Conservation (phyloP, 75 land plant species). For the Pinus tabuliformis region DNA sequence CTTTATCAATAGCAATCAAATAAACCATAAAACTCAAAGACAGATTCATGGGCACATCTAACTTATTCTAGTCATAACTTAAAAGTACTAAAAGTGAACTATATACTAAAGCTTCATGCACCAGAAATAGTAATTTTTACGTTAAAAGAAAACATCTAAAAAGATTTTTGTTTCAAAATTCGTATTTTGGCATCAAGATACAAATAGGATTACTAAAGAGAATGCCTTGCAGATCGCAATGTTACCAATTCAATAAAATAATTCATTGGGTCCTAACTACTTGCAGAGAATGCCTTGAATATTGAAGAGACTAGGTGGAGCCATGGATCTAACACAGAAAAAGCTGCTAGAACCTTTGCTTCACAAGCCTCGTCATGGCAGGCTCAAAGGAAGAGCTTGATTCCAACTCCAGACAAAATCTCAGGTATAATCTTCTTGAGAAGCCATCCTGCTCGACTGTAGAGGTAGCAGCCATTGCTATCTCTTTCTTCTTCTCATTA, state of each 20-base stretch:
- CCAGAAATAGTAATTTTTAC: no score
- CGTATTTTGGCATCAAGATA: not conserved
- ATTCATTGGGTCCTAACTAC: not conserved
- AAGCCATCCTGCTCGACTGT: no score
- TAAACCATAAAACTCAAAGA: not conserved
- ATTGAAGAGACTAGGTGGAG: not conserved
- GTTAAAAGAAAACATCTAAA: not conserved
- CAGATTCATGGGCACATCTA: not conserved
- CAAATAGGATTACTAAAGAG: not conserved
- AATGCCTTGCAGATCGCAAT: not conserved
- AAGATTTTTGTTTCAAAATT: not conserved
- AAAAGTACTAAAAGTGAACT: not conserved
- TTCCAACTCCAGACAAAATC: not conserved
- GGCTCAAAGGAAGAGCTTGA: not conserved
- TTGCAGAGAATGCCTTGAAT: not conserved
- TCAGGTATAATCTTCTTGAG: no score
- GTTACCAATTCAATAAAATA: not conserved
- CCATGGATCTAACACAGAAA: not conserved
- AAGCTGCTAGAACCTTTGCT: not conserved
- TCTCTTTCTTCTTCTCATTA: no score
- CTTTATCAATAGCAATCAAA: not conserved
- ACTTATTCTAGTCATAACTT: not conserved
- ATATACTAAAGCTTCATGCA: not conserved
- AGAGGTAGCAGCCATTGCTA: no score
- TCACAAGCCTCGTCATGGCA: not conserved